A percentile compares a stretch with the other conserved stretches of the same genome.
Evolutionary conservation across 2,329 filamentous ascomycete species (phyloP).

Genomic region (Scolecobasidium constrictum): DNA sequence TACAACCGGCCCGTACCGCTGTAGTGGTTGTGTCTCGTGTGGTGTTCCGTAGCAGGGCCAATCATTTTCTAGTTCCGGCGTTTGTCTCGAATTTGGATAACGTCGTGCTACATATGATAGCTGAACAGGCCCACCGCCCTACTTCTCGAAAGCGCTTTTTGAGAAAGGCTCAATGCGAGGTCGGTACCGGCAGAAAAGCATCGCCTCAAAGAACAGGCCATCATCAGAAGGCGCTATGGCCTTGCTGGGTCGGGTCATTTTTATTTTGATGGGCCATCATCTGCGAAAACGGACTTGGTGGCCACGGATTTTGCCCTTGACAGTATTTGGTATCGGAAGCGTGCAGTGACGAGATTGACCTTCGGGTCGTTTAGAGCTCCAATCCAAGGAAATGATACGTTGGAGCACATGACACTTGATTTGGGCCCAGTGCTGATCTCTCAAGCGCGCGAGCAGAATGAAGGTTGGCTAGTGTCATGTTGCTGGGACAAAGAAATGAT

Average conservation of each 20-base stretch:
- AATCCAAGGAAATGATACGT: no score
- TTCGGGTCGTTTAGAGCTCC: no score
- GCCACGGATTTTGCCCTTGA: neutral
- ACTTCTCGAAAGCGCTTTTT: neutral
- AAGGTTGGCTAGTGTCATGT: no score
- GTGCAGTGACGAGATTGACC: neutral
- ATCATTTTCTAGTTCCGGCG: neutral
- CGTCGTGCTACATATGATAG: slow-evolving; percentile 4
- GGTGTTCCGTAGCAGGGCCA: neutral
- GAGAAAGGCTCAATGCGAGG: no score
- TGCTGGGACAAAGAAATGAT: neutral
- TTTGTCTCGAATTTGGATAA: slow-evolving; percentile 1
- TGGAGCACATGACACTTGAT: neutral
- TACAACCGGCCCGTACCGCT: slow-evolving; percentile 7
- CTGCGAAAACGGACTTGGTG: neutral
- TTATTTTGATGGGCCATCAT: no score
- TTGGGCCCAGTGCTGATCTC: no score
- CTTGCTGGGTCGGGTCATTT: no score
- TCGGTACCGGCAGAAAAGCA: no score
- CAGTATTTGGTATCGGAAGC: neutral
- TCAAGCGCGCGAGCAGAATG: no score
- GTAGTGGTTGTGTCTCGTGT: slow-evolving; percentile 5
- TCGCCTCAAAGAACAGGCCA: no score
- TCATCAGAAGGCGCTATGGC: no score
- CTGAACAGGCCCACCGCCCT: neutral